phyloP scores from a whole-genome alignment of 1,284 basidiomycete genomes.

The Exobasidium rhododendri region DNA sequence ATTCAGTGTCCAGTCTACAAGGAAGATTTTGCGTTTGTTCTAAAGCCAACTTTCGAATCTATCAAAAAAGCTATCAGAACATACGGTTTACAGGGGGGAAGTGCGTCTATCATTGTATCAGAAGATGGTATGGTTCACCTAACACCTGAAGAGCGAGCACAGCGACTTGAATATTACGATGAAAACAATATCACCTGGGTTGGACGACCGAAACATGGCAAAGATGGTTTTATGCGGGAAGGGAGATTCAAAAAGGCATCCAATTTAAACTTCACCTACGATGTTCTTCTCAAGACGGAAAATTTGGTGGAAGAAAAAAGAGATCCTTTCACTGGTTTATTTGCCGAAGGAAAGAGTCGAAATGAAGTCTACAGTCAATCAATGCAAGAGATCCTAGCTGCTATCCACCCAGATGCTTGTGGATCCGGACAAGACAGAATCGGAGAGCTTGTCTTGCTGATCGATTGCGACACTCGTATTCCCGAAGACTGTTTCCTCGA shows the following conservation, averaged over 20 bases:
- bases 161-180: conserved; percentile 71
- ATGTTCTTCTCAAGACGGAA: conserved; percentile 70
- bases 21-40: conserved; percentile 56
- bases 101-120: conserved; percentile 70
- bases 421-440: conserved; percentile 36
- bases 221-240: conserved; percentile 72
- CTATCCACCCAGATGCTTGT: conserved; percentile 53
- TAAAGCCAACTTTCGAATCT: conserved; percentile 70
- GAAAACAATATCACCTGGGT: conserved; percentile 75
- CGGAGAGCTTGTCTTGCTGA: conserved; percentile 36
- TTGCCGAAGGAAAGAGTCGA: conserved; percentile 7
- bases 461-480: conserved; percentile 77
- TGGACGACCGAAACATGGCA: conserved; percentile 69
- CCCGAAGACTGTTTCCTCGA: conserved; percentile 81
- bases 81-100: conserved; percentile 75
- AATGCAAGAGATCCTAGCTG: conserved; percentile 58
- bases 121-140: conserved; percentile 72
- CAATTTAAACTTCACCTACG: conserved; percentile 81
- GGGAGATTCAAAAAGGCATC: conserved; percentile 86
- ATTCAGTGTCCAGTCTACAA: conserved; percentile 78
- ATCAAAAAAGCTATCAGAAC: conserved; percentile 82
- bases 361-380: conserved; percentile 15
- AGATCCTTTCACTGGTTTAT: conserved; percentile 29
- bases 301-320: conserved; percentile 61
- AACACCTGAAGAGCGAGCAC: conserved; percentile 62